Evolutionary conservation across 2,329 filamentous ascomycete species (phyloP), one percentile per base, ranked within the genome.

Genomic region (Aureobasidium sp.): DNA sequence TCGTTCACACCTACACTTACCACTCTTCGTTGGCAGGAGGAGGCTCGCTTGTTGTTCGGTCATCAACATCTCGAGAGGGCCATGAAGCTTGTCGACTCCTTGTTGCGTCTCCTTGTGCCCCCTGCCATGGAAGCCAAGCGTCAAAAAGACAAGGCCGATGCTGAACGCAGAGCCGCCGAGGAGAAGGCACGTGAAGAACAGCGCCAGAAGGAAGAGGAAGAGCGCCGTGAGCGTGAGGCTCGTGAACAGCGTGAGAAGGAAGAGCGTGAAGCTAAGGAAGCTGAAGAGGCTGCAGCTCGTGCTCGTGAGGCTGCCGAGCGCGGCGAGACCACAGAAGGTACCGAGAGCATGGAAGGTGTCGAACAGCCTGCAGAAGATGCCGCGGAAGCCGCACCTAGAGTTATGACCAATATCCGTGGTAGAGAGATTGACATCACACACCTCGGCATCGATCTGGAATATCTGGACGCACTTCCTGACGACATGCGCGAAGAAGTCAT

Each of bases 401-500:
- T 96, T 34, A 87, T 87, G 69, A 95, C 90, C 17, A 92, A 84
- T 1, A 92, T 99, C 60, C 82, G 92, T 64, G 93, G 92, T 29
- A 88, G 89, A 66, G 87, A 94, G 69, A 84, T 96, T 59, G 94
- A 99, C 73, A 94, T 99, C 53, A 99, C 94, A 0, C 90, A 90
- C 64, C 82, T 99, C 65, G 92, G 93, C 53, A 97, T 99, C 68
- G 94, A 99, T 71, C 84, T 89, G 17, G 92, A 96, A 62, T 99
- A 97, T 74, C 84, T 99, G 7, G 90, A 94, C 63, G 95, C 93
- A n/a, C 79, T 99, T n/a, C 94, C 94, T 0, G 94, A 99, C 69
- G 95, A 99, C 65, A 87, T 97, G 71, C 84, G 94, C 50, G 93
- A 97, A 74, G 94, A 99, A 72, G 94, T 99, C 53, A 90, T 99